Percentiles rank a stretch among this genome's conserved stretches.
Conservation (phyloP, 1,284 basidiomycete genomes). For the Tylopilus sp. region DNA sequence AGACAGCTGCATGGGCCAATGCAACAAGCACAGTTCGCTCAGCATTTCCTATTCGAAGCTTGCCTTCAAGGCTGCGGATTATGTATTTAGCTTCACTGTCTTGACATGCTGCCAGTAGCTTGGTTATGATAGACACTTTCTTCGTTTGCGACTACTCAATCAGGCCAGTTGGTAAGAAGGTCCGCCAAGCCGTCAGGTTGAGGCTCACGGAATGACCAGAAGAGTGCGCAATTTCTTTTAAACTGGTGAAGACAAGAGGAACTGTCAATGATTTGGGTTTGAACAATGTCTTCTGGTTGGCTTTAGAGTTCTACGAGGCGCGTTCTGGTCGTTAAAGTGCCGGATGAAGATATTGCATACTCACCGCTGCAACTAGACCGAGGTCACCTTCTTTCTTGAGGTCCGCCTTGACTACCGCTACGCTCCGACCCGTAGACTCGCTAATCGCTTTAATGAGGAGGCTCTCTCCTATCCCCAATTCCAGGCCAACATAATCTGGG, state of each 20-base stretch:
- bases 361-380: conserved; percentile 90
- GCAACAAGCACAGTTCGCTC: conserved; percentile 91
- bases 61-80: conserved; percentile 93
- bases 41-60: conserved; percentile 95
- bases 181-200: neutral
- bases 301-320: conserved; percentile 75
- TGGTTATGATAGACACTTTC: conserved; percentile 95
- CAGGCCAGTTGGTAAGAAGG: neutral
- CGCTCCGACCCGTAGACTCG: conserved; percentile 88
- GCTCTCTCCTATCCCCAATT: conserved; percentile 96
- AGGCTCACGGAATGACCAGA: conserved; percentile 72
- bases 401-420: conserved; percentile 84
- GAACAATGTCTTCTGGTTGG: conserved; percentile 92
- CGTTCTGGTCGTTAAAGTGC: neutral
- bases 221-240: conserved; percentile 85
- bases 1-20: conserved; percentile 80
- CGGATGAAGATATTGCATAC: neutral
- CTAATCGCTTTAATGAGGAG: conserved; percentile 94
- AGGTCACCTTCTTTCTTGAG: conserved; percentile 94
- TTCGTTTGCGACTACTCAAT: conserved; percentile 74
- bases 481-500: conserved; percentile 94
- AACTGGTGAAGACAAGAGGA: conserved; percentile 79
- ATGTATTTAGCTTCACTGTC: conserved; percentile 93
- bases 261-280: conserved; percentile 91
- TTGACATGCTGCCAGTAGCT: conserved; percentile 89